Base-by-base conservation (phyloP, 2,329 filamentous ascomycete genomes). In the Venturiaceae sp. region DNA sequence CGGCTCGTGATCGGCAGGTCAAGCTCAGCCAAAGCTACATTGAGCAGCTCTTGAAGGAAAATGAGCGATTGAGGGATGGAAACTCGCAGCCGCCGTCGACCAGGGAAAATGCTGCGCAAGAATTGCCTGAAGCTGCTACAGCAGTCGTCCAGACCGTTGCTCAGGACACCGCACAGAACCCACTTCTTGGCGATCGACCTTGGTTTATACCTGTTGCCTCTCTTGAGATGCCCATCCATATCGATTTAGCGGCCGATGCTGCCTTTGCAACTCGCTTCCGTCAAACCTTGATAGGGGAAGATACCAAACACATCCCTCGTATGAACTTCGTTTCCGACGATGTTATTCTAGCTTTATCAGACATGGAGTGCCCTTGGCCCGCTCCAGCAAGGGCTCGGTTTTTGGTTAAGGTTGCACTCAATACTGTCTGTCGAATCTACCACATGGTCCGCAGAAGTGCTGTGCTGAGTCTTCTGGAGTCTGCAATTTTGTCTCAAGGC, bases 401-500 rank as follows among this genome's bases (percentile, higher is more conserved):
- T 2, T 64, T 75, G 1, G 62, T 75, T 5, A 72, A 74, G 33
- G 73, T 74, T 4, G 74, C 76, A 0, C 56, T 78, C 19, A 70
- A 70, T 32, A 73, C 73, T 37, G 67, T 76, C 1, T 72, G 69
- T 26, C 67, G 68, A 14, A 68, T 65, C n/a, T 78, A 74, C 58
- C 74, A 78, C 55, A 70, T 77, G 8, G 69, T 77, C 1, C 70
- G 72, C 1, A 69, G 66, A 50, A 75, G 71, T 23, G 66, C 67
- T 5, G 69, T 77, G 3, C 60, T 73, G 0, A 69, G 71, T 2
- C 66, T 66, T 0, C 61, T 78, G 0, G 72, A 76, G 44, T 68
- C 71, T 19, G 66, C 69, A 0, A 69, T 75, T n/a, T 64, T 68
- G 53, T 69, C 72, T 37, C 66, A 68, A 2, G 62, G 65, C 6